Evolutionary conservation across 2,329 filamentous ascomycete species (phyloP).

Genomic region (Aspergillus felis): DNA sequence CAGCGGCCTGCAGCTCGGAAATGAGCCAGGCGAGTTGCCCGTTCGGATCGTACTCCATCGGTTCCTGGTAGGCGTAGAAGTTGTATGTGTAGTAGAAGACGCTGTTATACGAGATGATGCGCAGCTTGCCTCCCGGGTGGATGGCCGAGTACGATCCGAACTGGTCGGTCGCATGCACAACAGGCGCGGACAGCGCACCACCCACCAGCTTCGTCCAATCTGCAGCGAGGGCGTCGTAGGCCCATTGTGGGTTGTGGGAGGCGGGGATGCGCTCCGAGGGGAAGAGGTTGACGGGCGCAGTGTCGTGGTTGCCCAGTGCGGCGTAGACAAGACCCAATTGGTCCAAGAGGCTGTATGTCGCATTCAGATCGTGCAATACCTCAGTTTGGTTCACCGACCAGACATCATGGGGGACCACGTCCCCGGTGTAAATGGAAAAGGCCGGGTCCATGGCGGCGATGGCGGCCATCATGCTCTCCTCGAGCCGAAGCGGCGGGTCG

Average conservation of each 20-base stretch:
- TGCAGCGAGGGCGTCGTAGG: slow-evolving; percentile 48
- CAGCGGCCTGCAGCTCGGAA: slow-evolving; percentile 50
- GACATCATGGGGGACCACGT: slow-evolving; percentile 52
- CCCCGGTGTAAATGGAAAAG: slow-evolving; percentile 59
- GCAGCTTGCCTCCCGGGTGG: slow-evolving; percentile 46
- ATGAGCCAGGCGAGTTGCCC: slow-evolving; percentile 54
- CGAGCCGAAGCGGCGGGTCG: slow-evolving; percentile 49
- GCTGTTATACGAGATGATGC: slow-evolving; percentile 58
- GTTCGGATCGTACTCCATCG: slow-evolving; percentile 50
- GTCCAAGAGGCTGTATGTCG: slow-evolving; percentile 48
- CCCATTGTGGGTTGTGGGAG: slow-evolving; percentile 46
- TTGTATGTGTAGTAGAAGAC: slow-evolving; percentile 59
- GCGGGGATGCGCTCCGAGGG: slow-evolving; percentile 38
- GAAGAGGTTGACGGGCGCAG: slow-evolving; percentile 51
- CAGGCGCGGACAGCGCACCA: not conserved
- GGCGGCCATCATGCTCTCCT: slow-evolving; percentile 50
- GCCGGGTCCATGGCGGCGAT: slow-evolving; percentile 43
- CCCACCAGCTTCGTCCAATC: slow-evolving; percentile 49
- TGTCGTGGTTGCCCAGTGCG: slow-evolving; percentile 57
- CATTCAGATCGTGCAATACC: slow-evolving; percentile 36
- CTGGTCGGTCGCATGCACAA: not conserved
- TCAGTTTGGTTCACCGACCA: slow-evolving; percentile 35
- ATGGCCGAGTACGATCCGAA: slow-evolving; percentile 36
- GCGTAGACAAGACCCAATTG: slow-evolving; percentile 47
- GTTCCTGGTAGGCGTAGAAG: slow-evolving; percentile 52